phyloP scores from a whole-genome alignment of 2,329 filamentous ascomycete species.

The Ophiostoma sp. region DNA sequence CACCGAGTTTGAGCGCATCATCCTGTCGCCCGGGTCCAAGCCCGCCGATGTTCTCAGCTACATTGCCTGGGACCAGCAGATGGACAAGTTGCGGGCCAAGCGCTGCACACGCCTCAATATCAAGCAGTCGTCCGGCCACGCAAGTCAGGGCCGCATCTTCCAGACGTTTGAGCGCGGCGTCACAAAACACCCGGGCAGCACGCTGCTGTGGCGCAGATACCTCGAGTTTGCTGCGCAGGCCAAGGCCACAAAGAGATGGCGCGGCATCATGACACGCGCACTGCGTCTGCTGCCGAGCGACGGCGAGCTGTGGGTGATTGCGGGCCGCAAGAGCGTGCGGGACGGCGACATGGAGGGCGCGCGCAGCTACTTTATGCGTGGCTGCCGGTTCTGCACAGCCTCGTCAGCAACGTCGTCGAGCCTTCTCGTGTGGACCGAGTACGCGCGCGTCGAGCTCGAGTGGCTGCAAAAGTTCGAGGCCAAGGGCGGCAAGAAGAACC shows the following conservation, averaged over 20 bases:
- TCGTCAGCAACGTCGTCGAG: constrained; percentile 42
- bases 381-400: constrained; percentile 77
- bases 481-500: constrained; percentile 56
- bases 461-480: constrained; percentile 55
- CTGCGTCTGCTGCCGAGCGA: constrained; percentile 82
- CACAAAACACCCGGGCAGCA: constrained; percentile 73
- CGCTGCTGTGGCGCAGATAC: constrained; percentile 84
- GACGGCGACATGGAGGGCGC: constrained; percentile 85
- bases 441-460: constrained; percentile 84
- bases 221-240: constrained; percentile 70
- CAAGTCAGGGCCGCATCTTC: constrained; percentile 77
- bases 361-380: constrained; percentile 78
- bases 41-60: constrained; percentile 80
- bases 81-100: constrained; percentile 74
- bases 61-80: constrained; percentile 62
- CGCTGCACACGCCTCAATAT: constrained; percentile 76
- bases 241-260: constrained; percentile 61
- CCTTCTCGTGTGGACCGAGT: constrained; percentile 76
- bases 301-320: constrained; percentile 78
- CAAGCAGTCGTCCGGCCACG: constrained; percentile 60
- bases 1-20: constrained; percentile 86
- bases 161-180: constrained; percentile 84
- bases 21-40: constrained; percentile 73
- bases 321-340: constrained; percentile 68
- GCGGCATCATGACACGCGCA: constrained; percentile 59